A percentile compares a stretch with the other conserved stretches of the same genome.
phyloP scores from a whole-genome alignment of 257 asterid genomes.

The Gentiana macrophylla region DNA sequence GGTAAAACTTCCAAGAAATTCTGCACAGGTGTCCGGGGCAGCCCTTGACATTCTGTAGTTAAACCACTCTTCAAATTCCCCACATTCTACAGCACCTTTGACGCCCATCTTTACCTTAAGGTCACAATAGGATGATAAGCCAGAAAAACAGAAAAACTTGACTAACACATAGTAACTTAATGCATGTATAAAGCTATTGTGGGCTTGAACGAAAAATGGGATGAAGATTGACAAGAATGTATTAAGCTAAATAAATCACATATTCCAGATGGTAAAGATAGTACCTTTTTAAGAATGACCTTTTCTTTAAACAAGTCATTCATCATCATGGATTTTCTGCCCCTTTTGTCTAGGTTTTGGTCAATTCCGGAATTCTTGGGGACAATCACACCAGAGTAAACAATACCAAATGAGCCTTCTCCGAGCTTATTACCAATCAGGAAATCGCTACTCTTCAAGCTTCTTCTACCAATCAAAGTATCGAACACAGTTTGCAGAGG shows the following conservation, averaged over 20 bases:
- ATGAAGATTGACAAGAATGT: background rate
- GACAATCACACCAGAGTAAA: slow-evolving; percentile 70
- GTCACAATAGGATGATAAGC: background rate
- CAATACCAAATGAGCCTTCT: slow-evolving; percentile 91
- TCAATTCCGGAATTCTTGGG: slow-evolving; percentile 58
- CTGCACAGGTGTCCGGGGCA: slow-evolving; percentile 94
- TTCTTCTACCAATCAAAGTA: slow-evolving; percentile 66
- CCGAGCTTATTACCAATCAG: slow-evolving; percentile 71
- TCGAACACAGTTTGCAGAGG: slow-evolving; percentile 71
- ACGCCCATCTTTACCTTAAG: slow-evolving; percentile 79
- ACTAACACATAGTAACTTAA: background rate
- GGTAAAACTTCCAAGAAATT: slow-evolving; percentile 79
- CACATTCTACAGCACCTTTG: slow-evolving; percentile 80
- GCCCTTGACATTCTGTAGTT: slow-evolving; percentile 89
- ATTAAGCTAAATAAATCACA: background rate
- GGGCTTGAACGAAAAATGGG: background rate
- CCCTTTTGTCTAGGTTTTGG: slow-evolving; percentile 29
- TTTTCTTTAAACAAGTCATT: slow-evolving; percentile 57
- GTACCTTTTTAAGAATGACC: slow-evolving; percentile 91
- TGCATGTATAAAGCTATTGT: background rate
- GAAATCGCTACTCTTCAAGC: slow-evolving; percentile 59
- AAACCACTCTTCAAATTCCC: slow-evolving; percentile 93
- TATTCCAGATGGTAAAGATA: background rate
- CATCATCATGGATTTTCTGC: slow-evolving; percentile 23
- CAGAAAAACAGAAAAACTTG: slow-evolving; percentile 8